phyloP scores from a whole-genome alignment of 306 rosid species.

The Gillenia trifoliata region DNA sequence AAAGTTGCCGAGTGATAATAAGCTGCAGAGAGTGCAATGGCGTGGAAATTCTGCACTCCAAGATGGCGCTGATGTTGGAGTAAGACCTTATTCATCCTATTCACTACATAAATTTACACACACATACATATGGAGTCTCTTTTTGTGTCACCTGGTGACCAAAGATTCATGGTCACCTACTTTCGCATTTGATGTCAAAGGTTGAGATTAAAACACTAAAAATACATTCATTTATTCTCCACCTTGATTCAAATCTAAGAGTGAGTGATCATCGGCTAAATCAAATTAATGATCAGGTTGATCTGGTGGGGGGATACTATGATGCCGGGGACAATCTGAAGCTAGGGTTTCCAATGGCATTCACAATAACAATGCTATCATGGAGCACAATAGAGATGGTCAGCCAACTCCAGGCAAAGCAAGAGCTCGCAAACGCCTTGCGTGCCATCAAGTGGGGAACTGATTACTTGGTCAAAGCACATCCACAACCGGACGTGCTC shows the following conservation, averaged over 20 bases:
- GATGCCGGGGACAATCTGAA: constrained; percentile 73
- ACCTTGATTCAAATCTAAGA: too few species aligned
- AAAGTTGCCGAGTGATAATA: constrained; percentile 17
- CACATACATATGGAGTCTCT: too few species aligned
- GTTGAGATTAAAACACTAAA: too few species aligned
- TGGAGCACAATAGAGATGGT: constrained; percentile 63
- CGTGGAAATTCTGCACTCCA: constrained; percentile 48
- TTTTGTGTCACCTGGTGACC: too few species aligned
- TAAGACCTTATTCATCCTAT: constrained; percentile 9
- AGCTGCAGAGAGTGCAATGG: constrained; percentile 43
- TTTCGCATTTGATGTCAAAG: too few species aligned
- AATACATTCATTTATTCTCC: too few species aligned
- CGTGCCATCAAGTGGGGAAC: constrained; percentile 65
- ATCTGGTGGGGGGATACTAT: constrained; percentile 65
- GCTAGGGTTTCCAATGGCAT: constrained; percentile 67
- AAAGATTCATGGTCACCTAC: too few species aligned
- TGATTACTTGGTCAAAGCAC: constrained; percentile 55
- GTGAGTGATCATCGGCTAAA: too few species aligned
- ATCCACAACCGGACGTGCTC: constrained; percentile 25
- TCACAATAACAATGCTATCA: constrained; percentile 62
- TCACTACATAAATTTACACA: too few species aligned
- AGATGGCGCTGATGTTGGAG: constrained; percentile 39
- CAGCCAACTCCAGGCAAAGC: constrained; percentile 1
- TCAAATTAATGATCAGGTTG: constrained; percentile 20
- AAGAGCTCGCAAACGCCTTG: constrained; percentile 40